Conservation (phyloP, 495 filamentous ascomycete species). For the Penicillium macrosclerotiorum region DNA sequence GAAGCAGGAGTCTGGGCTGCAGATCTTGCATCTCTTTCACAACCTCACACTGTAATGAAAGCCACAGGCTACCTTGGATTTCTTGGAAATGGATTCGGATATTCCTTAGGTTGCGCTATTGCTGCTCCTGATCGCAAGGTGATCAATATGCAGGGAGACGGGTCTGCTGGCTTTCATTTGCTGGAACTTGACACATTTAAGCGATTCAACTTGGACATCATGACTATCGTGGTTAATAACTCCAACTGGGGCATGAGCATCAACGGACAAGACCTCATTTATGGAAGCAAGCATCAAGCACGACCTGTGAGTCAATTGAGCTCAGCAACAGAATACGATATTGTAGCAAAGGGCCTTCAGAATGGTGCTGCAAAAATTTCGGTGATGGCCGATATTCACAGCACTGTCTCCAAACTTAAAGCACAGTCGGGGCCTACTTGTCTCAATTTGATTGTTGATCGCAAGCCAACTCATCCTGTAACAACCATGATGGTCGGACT, state of each 20-base stretch:
- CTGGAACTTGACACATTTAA: conserved; percentile 32
- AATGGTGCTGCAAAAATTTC: conserved; percentile 16
- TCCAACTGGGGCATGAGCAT: conserved; percentile 30
- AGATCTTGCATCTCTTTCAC: conserved; percentile 8
- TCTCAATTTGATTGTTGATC: conserved; percentile 24
- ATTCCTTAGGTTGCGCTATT: conserved; percentile 22
- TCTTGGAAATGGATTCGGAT: conserved; percentile 28
- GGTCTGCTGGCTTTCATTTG: conserved; percentile 27
- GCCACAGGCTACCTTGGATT: conserved; percentile 26
- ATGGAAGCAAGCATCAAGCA: conserved; percentile 12
- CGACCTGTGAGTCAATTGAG: conserved; percentile 22
- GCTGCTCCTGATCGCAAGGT: conserved; percentile 22
- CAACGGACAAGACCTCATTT: conserved; percentile 28
- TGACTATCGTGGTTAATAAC: conserved; percentile 31
- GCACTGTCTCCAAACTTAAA: conserved; percentile 13
- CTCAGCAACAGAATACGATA: conserved; percentile 22
- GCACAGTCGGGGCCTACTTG: conserved; percentile 16
- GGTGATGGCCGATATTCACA: conserved; percentile 9
- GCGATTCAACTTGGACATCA: conserved; percentile 20
- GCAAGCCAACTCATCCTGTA: conserved; percentile 28
- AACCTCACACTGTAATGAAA: conserved; percentile 17
- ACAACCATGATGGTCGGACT: too few species aligned
- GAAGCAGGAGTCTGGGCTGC: conserved; percentile 21
- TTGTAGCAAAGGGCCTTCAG: conserved; percentile 23
- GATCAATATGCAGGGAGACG: conserved; percentile 26